Conservation (phyloP, 352 stramenopile species). For the Achlya hypogyna region DNA sequence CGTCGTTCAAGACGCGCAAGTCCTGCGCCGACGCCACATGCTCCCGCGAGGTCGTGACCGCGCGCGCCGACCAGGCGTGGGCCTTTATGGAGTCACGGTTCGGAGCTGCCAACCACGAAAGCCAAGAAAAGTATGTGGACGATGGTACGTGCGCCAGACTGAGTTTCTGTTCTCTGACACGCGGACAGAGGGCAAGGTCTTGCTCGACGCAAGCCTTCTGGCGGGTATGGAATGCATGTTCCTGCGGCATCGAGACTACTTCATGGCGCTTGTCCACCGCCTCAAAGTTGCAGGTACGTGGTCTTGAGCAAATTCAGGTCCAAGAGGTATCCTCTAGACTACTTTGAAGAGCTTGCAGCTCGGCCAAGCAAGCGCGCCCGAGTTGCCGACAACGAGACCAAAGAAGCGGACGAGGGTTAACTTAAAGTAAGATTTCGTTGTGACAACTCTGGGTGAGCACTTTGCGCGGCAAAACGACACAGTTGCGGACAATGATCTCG, state of each 20-base stretch:
- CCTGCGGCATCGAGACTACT: conserved; percentile 21
- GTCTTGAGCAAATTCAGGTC: not conserved
- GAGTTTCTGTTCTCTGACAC: not conserved
- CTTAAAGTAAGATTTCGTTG: conserved; percentile 83
- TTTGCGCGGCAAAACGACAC: conserved; percentile 82
- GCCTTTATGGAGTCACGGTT: conserved; percentile 17
- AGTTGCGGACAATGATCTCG: conserved; percentile 85
- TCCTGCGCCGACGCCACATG: conserved; percentile 19
- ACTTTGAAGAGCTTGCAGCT: not conserved
- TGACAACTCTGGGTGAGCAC: conserved; percentile 82
- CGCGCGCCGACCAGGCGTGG: conserved; percentile 19
- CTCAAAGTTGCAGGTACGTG: conserved; percentile 16
- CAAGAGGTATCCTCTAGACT: not conserved
- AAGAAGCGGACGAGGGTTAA: not conserved
- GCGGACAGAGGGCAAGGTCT: conserved; percentile 18
- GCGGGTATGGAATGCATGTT: conserved; percentile 20
- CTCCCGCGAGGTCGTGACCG: conserved; percentile 14
- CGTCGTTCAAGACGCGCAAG: conserved; percentile 19
- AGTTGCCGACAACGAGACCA: not conserved
- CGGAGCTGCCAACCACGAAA: not conserved
- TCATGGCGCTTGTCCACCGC: conserved; percentile 21
- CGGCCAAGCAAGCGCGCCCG: not conserved
- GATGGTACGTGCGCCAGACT: conserved; percentile 2
- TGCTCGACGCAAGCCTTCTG: conserved; percentile 19
- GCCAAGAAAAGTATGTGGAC: conserved; percentile 17